A percentile compares a stretch with the other conserved stretches of the same genome.
Evolutionary conservation across 768 basidiomycete species (phyloP).

Genomic region (Pleurotus pulmonarius): DNA sequence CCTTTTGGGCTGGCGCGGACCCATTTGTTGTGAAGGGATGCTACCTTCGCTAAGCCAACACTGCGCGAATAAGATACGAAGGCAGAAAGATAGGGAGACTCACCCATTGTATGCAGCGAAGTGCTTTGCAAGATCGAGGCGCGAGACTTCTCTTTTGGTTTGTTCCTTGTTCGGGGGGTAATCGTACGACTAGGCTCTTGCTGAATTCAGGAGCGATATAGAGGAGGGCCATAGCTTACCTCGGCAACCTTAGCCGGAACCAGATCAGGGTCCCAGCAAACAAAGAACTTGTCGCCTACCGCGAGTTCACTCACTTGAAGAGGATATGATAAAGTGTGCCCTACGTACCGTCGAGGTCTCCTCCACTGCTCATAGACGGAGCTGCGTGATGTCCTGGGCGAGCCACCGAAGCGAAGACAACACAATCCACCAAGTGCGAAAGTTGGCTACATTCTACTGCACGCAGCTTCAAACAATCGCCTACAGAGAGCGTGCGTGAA

Average conservation of each 20-base stretch:
- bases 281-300: conserved; percentile 61
- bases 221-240: conserved; percentile 24
- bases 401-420: conserved; percentile 62
- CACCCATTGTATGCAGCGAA: conserved; percentile 66
- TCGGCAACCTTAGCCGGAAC: conserved; percentile 53
- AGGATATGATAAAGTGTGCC: no score
- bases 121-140: conserved; percentile 58
- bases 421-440: conserved; percentile 58
- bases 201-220: not conserved
- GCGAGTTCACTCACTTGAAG: no score
- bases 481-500: conserved; percentile 20
- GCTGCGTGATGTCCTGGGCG: conserved; percentile 56
- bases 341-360: conserved; percentile 52
- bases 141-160: conserved; percentile 40
- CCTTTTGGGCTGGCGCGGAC: conserved; percentile 49
- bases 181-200: conserved; percentile 48
- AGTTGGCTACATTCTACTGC: conserved; percentile 50
- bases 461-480: conserved; percentile 62
- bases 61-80: conserved; percentile 23
- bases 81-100: conserved; percentile 11
- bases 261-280: conserved; percentile 66
- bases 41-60: conserved; percentile 52
- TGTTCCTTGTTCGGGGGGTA: conserved; percentile 63
- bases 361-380: conserved; percentile 69
- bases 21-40: conserved; percentile 60